Percentiles rank a stretch among this genome's conserved stretches.
Evolutionary conservation across 257 asterid genomes (phyloP).

Genomic region (Fraxinus cuspidata): DNA sequence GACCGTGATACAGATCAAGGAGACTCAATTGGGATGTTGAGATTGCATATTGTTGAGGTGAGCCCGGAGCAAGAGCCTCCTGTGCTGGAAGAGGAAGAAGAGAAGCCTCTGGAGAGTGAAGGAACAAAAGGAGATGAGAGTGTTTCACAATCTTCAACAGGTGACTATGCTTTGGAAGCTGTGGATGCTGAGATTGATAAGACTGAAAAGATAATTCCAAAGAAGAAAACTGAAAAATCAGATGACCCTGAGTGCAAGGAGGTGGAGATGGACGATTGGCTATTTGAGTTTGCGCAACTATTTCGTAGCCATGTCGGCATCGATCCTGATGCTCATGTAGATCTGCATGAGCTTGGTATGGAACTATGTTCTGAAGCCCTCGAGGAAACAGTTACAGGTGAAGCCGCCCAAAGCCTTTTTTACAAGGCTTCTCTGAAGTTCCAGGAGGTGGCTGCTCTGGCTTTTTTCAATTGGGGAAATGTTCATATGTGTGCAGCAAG

Average conservation of each 20-base stretch:
- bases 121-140: constrained; percentile 50
- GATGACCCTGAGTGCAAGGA: constrained; percentile 79
- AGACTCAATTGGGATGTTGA: constrained; percentile 58
- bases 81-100: constrained; percentile 75
- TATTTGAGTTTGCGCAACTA: constrained; percentile 93
- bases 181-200: constrained; percentile 53
- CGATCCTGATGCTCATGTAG: constrained; percentile 92
- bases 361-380: constrained; percentile 95
- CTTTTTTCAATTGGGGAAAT: constrained; percentile 97
- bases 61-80: constrained; percentile 96
- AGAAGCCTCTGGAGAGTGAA: constrained; percentile 53
- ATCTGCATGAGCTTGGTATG: constrained; percentile 98
- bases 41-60: constrained; percentile 91
- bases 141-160: constrained; percentile 46
- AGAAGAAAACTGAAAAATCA: constrained; percentile 48
- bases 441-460: constrained; percentile 97
- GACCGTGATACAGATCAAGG: constrained; percentile 52
- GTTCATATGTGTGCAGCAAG: constrained; percentile 99
- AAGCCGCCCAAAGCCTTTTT: constrained; percentile 83
- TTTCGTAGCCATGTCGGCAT: constrained; percentile 91
- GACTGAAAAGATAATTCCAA: constrained; percentile 39
- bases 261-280: constrained; percentile 98
- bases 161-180: constrained; percentile 51
- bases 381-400: constrained; percentile 85
- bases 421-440: constrained; percentile 83